Base-by-base conservation (phyloP, 495 filamentous ascomycete genomes). In the Aspergillus conjunctus region DNA sequence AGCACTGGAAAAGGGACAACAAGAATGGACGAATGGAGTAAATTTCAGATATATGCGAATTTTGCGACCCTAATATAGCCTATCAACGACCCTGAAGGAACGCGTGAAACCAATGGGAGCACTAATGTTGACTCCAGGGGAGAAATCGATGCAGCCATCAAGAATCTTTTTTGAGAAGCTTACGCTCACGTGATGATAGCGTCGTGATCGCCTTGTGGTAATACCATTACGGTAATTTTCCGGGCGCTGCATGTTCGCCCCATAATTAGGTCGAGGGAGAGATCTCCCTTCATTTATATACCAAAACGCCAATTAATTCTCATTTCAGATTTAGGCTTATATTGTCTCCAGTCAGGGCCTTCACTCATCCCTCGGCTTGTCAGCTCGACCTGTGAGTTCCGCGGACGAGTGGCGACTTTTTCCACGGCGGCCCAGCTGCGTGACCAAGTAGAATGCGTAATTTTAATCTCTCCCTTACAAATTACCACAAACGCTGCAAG, bases 141-240 rank as follows among this genome's bases (percentile, higher is more conserved):
- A 55, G 31, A 14, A 43, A 9, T 52, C 44, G 8, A 4, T 20
- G 44, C 44, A 17, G 44, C 44, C 12, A 6, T 21, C 43, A 46
- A 59, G 58, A 34, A 54, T 50, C 43, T 34, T 53, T 46, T 59
- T 54, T 49, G 41, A 58, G 37, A 41, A 8, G 12, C 26, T 26
- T 49, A 26, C 4, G 11, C 30, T 48, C 58, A 60, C 58, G 58
- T 60, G 58, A 54, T 41, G 15, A 46, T 46, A 31, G 45, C 41
- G 32, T 26, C 26, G 4, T 32, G 31, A 49, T 58, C 45, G 21
- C 17, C 45, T 9, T 33, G 33, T 51, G 37, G 51, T 17, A 37
- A 45, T 53, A 33, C 49, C 2, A 14, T 2, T 26, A 26, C 26
- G 26, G 26, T 26, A 26, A 26, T 26, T 26, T 26, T 26, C 26